These are phyloP conservation scores for Corymbia maculata DNA, from an alignment of 345 rosid species.

Conservation along the genomic window DNA sequence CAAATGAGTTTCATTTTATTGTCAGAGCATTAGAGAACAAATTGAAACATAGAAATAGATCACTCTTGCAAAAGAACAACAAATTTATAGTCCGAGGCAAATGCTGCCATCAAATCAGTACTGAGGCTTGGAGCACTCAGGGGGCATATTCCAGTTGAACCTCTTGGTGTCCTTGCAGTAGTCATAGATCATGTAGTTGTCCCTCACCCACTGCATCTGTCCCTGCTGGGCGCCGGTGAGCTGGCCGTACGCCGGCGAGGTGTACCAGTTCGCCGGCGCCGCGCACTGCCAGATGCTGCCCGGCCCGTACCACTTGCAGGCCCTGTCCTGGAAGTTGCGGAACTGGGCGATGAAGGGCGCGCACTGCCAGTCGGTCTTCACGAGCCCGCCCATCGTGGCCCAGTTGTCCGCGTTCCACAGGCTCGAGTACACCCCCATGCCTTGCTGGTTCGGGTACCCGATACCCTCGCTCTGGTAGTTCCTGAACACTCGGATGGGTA, in stretches of 20 bases:
- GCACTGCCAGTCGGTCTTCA: not conserved
- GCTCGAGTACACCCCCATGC: constrained; percentile 4
- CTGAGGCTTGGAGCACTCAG: constrained; percentile 6
- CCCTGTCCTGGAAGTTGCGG: not conserved
- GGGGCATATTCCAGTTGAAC: constrained; percentile 2
- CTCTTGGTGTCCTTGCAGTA: not conserved
- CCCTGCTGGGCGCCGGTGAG: not conserved
- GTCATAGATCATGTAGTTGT: constrained; percentile 2
- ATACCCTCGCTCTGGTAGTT: constrained; percentile 8
- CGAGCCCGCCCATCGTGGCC: constrained; percentile 10
- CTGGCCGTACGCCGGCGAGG: not conserved
- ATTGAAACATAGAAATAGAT: not conserved
- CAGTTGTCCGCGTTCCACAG: constrained; percentile 6
- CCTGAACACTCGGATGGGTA: constrained; percentile 15
- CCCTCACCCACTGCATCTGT: not conserved
- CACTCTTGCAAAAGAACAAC: not conserved
- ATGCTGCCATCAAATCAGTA: not conserved
- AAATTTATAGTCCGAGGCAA: not conserved
- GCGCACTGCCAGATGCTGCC: not conserved
- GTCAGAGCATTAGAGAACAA: not conserved
- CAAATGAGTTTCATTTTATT: not conserved
- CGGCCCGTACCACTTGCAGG: not conserved
- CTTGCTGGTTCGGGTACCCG: not conserved
- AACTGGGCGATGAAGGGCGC: not conserved
- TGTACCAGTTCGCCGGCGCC: not conserved